Conservation (phyloP, 1,139 yeast genomes). For the Blastobotrys persicus region DNA sequence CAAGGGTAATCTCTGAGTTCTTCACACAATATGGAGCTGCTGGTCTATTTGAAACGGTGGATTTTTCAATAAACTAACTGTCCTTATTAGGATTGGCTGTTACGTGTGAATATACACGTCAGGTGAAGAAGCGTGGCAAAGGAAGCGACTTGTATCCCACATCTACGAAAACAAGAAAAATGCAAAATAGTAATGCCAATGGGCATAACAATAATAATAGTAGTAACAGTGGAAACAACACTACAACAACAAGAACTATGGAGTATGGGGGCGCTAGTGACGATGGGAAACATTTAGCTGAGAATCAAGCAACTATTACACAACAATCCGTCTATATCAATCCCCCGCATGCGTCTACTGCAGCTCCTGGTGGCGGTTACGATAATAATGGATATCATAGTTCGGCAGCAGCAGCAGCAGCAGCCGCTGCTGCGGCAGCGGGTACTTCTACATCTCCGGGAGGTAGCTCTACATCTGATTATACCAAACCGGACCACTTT, state of each 20-base stretch:
- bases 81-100: conserved; percentile 9
- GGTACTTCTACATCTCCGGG: conserved; percentile 9
- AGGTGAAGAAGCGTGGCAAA: conserved; percentile 20
- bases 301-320: background rate
- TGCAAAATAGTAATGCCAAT: background rate
- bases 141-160: conserved; percentile 22
- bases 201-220: conserved; percentile 2
- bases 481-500: conserved; percentile 2
- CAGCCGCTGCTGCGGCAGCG: conserved; percentile 4
- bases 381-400: background rate
- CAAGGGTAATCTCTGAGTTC: no score
- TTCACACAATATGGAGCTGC: no score
- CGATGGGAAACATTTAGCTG: background rate
- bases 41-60: no score
- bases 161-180: conserved; percentile 11
- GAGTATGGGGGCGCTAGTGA: background rate
- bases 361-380: conserved; percentile 7
- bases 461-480: conserved; percentile 9
- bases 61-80: background rate
- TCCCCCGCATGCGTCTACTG: background rate
- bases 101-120: conserved; percentile 18
- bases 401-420: background rate
- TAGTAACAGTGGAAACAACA: background rate
- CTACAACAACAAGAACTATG: background rate
- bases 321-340: background rate